These are phyloP conservation scores for Pythium rhizo-oryzae DNA, from an alignment of 352 stramenopile species.

Conservation along the genomic window DNA sequence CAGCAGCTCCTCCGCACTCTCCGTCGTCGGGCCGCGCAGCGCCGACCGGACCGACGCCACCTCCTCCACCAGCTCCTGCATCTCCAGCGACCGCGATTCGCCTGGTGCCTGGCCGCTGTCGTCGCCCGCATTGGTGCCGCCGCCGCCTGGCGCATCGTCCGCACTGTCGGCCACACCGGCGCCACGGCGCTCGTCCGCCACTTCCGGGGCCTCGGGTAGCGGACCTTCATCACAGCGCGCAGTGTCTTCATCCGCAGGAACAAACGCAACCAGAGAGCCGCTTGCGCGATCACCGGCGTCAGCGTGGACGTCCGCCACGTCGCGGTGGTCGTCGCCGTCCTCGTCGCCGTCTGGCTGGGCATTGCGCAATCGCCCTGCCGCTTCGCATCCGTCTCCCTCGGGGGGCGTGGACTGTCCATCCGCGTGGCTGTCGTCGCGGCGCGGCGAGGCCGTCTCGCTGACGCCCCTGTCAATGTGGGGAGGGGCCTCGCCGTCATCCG, in stretches of 20 bases:
- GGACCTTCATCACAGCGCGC: background rate
- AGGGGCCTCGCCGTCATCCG: background rate
- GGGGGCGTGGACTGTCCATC: constrained; percentile 2
- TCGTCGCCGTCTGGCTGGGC: background rate
- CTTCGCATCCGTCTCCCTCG: background rate
- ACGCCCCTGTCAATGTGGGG: background rate
- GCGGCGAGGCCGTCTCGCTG: background rate
- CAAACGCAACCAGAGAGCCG: background rate
- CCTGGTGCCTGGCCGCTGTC: no score
- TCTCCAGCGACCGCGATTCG: constrained; percentile 1
- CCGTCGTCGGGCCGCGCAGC: background rate
- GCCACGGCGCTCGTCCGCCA: no score
- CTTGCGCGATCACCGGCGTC: constrained; percentile 7
- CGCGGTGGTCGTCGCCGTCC: background rate
- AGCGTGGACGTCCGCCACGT: background rate
- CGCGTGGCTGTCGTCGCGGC: background rate
- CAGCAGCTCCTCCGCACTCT: constrained; percentile 4
- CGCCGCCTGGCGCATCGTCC: no score
- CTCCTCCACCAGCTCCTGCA: constrained; percentile 17
- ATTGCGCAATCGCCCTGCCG: constrained; percentile 13
- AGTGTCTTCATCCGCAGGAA: background rate
- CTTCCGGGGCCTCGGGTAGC: background rate
- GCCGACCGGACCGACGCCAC: constrained; percentile 16
- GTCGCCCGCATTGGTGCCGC: no score
- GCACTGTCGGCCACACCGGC: no score